phyloP scores from a whole-genome alignment of 192 early-diverging fungal species.

The Coemansia javaensis region DNA sequence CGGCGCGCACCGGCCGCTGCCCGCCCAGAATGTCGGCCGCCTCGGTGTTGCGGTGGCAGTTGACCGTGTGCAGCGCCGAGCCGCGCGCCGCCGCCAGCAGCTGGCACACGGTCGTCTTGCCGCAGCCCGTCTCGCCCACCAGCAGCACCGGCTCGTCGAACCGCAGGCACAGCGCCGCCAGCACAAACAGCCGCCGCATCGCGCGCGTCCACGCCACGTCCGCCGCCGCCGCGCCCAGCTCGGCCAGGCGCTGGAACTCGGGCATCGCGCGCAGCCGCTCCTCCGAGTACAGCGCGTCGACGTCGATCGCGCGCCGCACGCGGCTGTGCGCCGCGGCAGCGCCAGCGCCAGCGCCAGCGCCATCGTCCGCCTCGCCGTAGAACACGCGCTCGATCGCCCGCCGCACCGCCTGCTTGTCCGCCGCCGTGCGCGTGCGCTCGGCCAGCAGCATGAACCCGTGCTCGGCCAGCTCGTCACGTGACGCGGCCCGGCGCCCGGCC shows the following conservation, averaged over 20 bases:
- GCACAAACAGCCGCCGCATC: slow-evolving; percentile 75
- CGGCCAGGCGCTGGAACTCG: slow-evolving; percentile 38
- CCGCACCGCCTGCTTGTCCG: slow-evolving; percentile 76
- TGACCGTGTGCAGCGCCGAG: slow-evolving; percentile 80
- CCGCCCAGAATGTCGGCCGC: slow-evolving; percentile 92
- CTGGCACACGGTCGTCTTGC: slow-evolving; percentile 96
- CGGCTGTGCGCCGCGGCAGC: too few species aligned
- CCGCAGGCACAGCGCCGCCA: slow-evolving; percentile 73
- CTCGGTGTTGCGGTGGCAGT: slow-evolving; percentile 94
- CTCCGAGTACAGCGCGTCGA: slow-evolving; percentile 30
- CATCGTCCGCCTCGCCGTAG: slow-evolving; percentile 18
- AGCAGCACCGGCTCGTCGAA: slow-evolving; percentile 83
- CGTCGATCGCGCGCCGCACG: slow-evolving; percentile 12
- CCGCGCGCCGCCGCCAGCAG: slow-evolving; percentile 73
- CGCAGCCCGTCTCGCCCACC: slow-evolving; percentile 96
- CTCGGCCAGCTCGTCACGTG: slow-evolving; percentile 81
- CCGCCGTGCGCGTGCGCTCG: slow-evolving; percentile 77
- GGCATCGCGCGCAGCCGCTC: slow-evolving; percentile 23
- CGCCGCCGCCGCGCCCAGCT: slow-evolving; percentile 43
- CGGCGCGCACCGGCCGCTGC: slow-evolving; percentile 79
- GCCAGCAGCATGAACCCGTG: slow-evolving; percentile 94
- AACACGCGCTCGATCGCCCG: slow-evolving; percentile 81
- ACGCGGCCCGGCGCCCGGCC: slow-evolving; percentile 76
- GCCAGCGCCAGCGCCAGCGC: too few species aligned
- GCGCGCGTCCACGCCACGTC: slow-evolving; percentile 85